Conservation (phyloP, 768 basidiomycete genomes). For the Dioszegia aurantiaca region DNA sequence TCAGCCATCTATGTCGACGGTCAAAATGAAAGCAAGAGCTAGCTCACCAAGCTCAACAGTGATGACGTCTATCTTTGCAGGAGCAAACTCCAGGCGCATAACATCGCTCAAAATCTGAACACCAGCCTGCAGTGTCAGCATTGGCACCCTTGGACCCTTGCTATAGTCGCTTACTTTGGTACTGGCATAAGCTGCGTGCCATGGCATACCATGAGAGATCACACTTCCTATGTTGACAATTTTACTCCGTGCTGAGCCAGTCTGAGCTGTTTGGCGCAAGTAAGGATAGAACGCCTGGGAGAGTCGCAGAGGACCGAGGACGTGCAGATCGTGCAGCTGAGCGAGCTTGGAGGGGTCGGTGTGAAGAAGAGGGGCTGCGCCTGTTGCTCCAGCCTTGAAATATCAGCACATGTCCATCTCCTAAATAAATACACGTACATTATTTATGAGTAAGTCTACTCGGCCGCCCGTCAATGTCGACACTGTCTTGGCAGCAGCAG, state of each 20-base stretch:
- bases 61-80: slow-evolving; percentile 11
- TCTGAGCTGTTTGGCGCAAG: too few species aligned
- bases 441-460: slow-evolving; percentile 21
- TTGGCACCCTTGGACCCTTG: background rate
- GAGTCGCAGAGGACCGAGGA: slow-evolving; percentile 7
- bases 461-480: background rate
- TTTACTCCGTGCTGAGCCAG: too few species aligned
- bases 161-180: slow-evolving; percentile 9
- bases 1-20: background rate
- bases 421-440: slow-evolving; percentile 11
- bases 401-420: background rate
- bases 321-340: slow-evolving; percentile 18
- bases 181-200: slow-evolving; percentile 11
- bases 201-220: slow-evolving; percentile 4
- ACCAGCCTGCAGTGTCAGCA: slow-evolving; percentile 13
- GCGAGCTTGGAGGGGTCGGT: slow-evolving; percentile 7
- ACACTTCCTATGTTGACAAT: slow-evolving; percentile 19
- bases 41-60: slow-evolving; percentile 17
- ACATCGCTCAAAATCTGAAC: background rate
- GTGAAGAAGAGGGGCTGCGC: slow-evolving; percentile 3
- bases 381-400: background rate
- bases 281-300: slow-evolving; percentile 10
- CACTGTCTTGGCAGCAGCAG: background rate
- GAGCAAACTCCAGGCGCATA: slow-evolving; percentile 9
- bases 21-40: background rate